Evolutionary conservation across 768 basidiomycete genomes (phyloP).

Genomic region (Tulasnella sp.): DNA sequence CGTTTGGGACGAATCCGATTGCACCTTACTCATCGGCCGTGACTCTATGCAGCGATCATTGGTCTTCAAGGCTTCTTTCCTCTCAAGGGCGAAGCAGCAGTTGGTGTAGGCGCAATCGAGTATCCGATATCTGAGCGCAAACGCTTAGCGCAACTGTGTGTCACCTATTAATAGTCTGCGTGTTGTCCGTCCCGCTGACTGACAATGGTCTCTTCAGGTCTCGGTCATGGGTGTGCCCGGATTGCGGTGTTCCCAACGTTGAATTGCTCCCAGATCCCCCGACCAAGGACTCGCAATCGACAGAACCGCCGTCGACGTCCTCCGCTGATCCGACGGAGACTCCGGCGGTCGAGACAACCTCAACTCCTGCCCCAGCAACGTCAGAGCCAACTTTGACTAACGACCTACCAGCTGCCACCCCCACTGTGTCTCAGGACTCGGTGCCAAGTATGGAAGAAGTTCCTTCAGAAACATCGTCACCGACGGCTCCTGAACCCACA

Average conservation of each 20-base stretch:
- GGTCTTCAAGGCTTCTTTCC: conserved; percentile 86
- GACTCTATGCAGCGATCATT: conserved; percentile 49
- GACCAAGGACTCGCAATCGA: background rate
- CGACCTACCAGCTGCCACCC: background rate
- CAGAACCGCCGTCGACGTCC: background rate
- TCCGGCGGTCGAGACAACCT: background rate
- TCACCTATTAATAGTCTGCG: conserved; percentile 10
- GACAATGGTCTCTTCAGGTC: conserved; percentile 39
- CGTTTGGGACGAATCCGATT: background rate
- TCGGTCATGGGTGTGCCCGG: conserved; percentile 67
- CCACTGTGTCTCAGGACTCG: background rate
- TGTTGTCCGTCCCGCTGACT: background rate
- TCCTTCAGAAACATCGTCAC: background rate
- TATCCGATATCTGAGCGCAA: conserved; percentile 63
- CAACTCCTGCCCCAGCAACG: background rate
- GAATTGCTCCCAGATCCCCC: conserved; percentile 60
- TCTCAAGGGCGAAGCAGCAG: conserved; percentile 74
- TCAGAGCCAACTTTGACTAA: background rate
- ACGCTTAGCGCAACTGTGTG: conserved; percentile 65
- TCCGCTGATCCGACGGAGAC: background rate
- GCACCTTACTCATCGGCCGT: background rate
- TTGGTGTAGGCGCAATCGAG: conserved; percentile 80
- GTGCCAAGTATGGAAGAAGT: background rate
- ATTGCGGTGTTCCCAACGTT: conserved; percentile 55
- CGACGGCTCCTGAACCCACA: background rate